Conservation (phyloP, 768 basidiomycete species). For the Leccinum barrowsii region DNA sequence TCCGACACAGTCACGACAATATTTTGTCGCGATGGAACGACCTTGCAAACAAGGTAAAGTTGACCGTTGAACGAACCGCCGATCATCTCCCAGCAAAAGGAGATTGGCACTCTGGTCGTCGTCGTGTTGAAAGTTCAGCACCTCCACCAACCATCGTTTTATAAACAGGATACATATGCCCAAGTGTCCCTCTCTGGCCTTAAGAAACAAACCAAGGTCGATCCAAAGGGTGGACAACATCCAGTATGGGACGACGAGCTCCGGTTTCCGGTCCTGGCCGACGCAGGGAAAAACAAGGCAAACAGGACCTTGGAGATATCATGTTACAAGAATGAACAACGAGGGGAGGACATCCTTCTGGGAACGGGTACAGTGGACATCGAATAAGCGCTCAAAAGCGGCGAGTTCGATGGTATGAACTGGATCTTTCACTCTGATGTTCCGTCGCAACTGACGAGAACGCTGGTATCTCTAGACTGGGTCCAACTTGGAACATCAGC, state of each 20-base stretch:
- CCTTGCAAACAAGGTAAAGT: no score
- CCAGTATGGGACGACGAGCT: constrained; percentile 92
- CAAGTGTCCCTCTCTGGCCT: constrained; percentile 56
- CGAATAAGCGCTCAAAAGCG: constrained; percentile 71
- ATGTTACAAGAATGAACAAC: constrained; percentile 77
- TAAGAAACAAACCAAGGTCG: constrained; percentile 66
- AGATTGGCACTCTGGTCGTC: constrained; percentile 79
- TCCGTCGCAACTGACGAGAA: constrained; percentile 3
- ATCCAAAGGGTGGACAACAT: constrained; percentile 87
- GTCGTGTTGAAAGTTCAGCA: constrained; percentile 85
- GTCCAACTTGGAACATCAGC: constrained; percentile 55
- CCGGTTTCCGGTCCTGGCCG: constrained; percentile 67
- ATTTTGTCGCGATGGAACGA: no score
- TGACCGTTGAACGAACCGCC: constrained; percentile 2
- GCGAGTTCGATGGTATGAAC: constrained; percentile 86
- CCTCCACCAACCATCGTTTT: constrained; percentile 80
- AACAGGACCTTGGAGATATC: constrained; percentile 65
- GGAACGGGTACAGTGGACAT: constrained; percentile 78
- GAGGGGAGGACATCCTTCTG: constrained; percentile 65
- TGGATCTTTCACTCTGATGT: neutral
- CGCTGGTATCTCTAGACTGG: constrained; percentile 52
- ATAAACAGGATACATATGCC: constrained; percentile 89
- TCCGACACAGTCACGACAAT: no score
- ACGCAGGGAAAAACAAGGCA: constrained; percentile 42
- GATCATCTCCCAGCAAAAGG: constrained; percentile 32